Conservation (phyloP, 306 rosid species). For the Prunus fruticosa region DNA sequence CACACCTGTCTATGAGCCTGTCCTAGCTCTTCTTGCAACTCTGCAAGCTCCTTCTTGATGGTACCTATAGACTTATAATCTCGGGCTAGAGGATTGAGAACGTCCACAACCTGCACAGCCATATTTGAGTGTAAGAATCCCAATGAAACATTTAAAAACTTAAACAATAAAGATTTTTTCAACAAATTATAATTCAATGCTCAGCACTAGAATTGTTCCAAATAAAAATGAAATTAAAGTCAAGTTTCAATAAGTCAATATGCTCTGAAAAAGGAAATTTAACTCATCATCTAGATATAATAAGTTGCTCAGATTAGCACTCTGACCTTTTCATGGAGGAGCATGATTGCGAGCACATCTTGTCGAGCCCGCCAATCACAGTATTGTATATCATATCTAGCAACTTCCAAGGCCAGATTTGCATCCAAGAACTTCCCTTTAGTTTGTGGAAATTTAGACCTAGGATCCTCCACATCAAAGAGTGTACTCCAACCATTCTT, state of each 20-base stretch:
- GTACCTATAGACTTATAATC: slow-evolving; percentile 86
- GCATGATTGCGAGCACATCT: slow-evolving; percentile 91
- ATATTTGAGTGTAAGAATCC: slow-evolving; percentile 3
- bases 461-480: slow-evolving; percentile 95
- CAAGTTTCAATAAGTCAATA: neutral
- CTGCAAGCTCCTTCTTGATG: slow-evolving; percentile 91
- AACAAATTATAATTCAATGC: neutral
- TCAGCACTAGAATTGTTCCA: neutral
- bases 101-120: slow-evolving; percentile 53
- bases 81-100: slow-evolving; percentile 91
- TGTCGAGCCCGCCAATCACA: slow-evolving; percentile 99
- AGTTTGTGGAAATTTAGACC: slow-evolving; percentile 58
- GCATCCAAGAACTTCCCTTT: slow-evolving; percentile 82
- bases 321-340: slow-evolving; percentile 89
- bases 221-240: neutral
- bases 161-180: neutral
- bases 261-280: neutral
- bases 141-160: neutral
- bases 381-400: slow-evolving; percentile 79
- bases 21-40: slow-evolving; percentile 74
- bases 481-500: slow-evolving; percentile 80
- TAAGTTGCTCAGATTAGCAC: neutral
- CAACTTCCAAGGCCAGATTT: slow-evolving; percentile 84
- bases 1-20: slow-evolving; percentile 86
- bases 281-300: neutral